Base-by-base conservation (phyloP, 257 asterid genomes). In the Mentha longifolia region DNA sequence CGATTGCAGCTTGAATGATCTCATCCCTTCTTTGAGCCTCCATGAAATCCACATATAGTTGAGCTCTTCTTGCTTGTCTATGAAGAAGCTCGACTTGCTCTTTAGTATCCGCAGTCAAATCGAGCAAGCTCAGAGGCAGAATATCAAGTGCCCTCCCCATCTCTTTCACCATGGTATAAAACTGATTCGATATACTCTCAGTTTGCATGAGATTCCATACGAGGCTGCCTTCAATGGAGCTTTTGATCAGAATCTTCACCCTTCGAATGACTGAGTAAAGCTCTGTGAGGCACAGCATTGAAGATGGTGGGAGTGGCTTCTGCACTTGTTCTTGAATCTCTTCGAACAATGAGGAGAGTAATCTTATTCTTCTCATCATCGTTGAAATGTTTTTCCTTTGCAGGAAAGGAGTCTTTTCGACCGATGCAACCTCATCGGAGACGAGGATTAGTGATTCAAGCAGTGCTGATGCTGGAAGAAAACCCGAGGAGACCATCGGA, bases 1-100 rank as follows among this genome's bases (percentile, higher is more conserved):
- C 51, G 15, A 79, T 75, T 81, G 83, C 79, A 61, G 87, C 54
- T 46, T 76, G 87, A 30, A 85, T 72, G 65, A 92, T 79, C 75
- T 88, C 90, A 31, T 88, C 91, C 79, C 83, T 85, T 65, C 59
- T 69, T 50, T 68, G 85, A 76, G 83, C 67, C 68, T 89, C 97
- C 9, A 42, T 33, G 6, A 52, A 52, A 59, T 89, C 91, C 61
- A 85, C 78, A 22, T 79, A 81, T 39, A 86, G 67, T 6, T 79
- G 82, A 54, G 66, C 85, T 52, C 96, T 77, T 65, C 85, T 88
- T 0, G 92, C 88, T 78, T 92, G 98, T 79, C 77, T 89, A 79
- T 67, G 97, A 51, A 92, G 86, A 45, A 92, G 92, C 66, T 89
- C 97, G 16, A 92, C 85, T 78, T 88, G 97, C 84, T 92, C 98